phyloP scores from a whole-genome alignment of 495 filamentous ascomycete genomes.

The Aspergillus steynii region DNA sequence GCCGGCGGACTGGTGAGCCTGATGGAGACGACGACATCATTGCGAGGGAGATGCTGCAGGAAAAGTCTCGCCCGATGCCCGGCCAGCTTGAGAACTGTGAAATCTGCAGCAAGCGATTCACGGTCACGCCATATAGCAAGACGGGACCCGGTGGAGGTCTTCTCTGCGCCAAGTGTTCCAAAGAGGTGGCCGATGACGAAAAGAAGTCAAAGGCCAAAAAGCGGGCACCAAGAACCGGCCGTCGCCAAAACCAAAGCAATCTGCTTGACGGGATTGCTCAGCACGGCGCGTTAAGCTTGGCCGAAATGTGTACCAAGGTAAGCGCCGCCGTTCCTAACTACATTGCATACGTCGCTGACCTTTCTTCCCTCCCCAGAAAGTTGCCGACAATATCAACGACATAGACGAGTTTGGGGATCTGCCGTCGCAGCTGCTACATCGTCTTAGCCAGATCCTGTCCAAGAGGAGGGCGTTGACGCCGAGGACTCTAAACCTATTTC shows the following conservation, averaged over 20 bases:
- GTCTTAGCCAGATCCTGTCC: slow-evolving; percentile 76
- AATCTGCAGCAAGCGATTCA: slow-evolving; percentile 83
- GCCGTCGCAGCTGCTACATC: slow-evolving; percentile 64
- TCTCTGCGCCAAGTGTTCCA: slow-evolving; percentile 84
- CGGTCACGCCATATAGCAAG: slow-evolving; percentile 87
- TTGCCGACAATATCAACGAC: slow-evolving; percentile 78
- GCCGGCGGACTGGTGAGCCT: slow-evolving; percentile 46
- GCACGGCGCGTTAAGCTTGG: slow-evolving; percentile 69
- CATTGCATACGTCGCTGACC: neutral
- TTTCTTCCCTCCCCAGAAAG: slow-evolving; percentile 45
- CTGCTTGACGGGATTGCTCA: slow-evolving; percentile 71
- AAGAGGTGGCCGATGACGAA: slow-evolving; percentile 62
- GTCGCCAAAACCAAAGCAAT: slow-evolving; percentile 74
- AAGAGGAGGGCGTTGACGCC: slow-evolving; percentile 73
- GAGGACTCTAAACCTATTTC: slow-evolving; percentile 71
- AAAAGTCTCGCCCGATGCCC: slow-evolving; percentile 65
- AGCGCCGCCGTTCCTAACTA: neutral
- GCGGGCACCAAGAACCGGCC: slow-evolving; percentile 45
- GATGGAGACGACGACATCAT: slow-evolving; percentile 51
- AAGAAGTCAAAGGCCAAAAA: slow-evolving; percentile 66
- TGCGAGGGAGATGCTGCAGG: slow-evolving; percentile 57
- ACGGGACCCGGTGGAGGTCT: slow-evolving; percentile 79
- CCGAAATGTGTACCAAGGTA: slow-evolving; percentile 77
- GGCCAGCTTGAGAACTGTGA: slow-evolving; percentile 91
- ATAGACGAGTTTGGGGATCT: slow-evolving; percentile 84